Percentiles rank a stretch among this genome's conserved stretches.
Conservation (phyloP, 2,329 filamentous ascomycete genomes). For the Fusarium proliferatum region DNA sequence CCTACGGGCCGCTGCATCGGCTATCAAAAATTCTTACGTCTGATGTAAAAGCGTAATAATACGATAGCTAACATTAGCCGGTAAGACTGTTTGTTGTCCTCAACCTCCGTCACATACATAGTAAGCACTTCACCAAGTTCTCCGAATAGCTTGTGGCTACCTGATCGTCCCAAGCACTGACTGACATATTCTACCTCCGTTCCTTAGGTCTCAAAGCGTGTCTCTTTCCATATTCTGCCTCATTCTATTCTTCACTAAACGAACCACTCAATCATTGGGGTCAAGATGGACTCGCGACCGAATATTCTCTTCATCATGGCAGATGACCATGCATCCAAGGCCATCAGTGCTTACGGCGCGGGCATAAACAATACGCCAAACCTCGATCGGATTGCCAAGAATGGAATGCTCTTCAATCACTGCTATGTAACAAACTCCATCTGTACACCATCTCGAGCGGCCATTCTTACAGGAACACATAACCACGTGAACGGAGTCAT, state of each 20-base stretch:
- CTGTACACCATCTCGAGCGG: slow-evolving; percentile 62
- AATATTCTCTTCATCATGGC: slow-evolving; percentile 63
- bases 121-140: background rate
- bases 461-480: slow-evolving; percentile 62
- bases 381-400: slow-evolving; percentile 60
- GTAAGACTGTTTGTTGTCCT: background rate
- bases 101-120: background rate
- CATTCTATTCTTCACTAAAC: background rate
- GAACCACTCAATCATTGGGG: background rate
- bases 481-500: slow-evolving; percentile 65
- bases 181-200: background rate
- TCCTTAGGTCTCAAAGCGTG: background rate
- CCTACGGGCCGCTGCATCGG: background rate
- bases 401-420: slow-evolving; percentile 64
- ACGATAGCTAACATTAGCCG: background rate
- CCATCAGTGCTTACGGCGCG: slow-evolving; percentile 60
- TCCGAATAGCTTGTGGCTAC: background rate
- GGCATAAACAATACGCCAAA: slow-evolving; percentile 64
- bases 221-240: background rate
- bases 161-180: no score
- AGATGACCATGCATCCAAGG: slow-evolving; percentile 63
- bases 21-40: background rate
- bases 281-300: slow-evolving; percentile 6
- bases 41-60: background rate
- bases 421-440: slow-evolving; percentile 66